phyloP scores from a whole-genome alignment of 2,329 filamentous ascomycete genomes.

The Phaeoacremonium minimum region DNA sequence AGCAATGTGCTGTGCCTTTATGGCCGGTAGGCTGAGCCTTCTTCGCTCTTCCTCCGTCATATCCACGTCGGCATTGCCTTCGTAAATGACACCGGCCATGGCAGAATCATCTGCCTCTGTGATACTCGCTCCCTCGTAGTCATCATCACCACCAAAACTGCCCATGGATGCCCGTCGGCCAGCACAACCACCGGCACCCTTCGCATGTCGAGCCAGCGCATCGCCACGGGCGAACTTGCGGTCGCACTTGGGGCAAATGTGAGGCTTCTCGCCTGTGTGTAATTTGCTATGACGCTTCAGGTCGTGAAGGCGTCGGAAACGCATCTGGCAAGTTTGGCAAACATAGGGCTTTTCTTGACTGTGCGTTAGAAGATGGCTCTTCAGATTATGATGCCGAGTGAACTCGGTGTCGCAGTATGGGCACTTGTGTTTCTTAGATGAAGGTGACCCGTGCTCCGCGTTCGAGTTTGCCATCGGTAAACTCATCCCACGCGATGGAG shows the following conservation, averaged over 20 bases:
- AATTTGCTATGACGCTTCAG: conserved; percentile 94
- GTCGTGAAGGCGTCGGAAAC: conserved; percentile 90
- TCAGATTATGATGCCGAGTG: conserved; percentile 94
- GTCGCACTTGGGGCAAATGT: conserved; percentile 92
- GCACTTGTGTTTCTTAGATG: conserved; percentile 87
- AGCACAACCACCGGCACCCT: conserved; percentile 92
- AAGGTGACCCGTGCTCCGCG: conserved; percentile 56
- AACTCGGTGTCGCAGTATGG: conserved; percentile 96
- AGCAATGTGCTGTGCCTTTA: conserved; percentile 67
- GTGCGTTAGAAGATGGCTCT: conserved; percentile 94
- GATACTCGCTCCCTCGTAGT: conserved; percentile 52
- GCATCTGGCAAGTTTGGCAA: conserved; percentile 87
- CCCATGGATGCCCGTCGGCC: conserved; percentile 84
- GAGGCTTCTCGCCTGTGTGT: conserved; percentile 92
- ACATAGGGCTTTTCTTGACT: conserved; percentile 98
- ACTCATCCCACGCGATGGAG: conserved; percentile 46
- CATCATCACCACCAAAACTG: conserved; percentile 75
- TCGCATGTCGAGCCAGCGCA: conserved; percentile 89
- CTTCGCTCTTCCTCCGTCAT: conserved; percentile 56
- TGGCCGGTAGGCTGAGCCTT: conserved; percentile 68
- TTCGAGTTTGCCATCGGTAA: conserved; percentile 47
- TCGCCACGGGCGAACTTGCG: conserved; percentile 93
- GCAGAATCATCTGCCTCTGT: conserved; percentile 48
- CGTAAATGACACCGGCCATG: conserved; percentile 55
- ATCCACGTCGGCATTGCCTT: conserved; percentile 56